Percentiles rank a stretch among this genome's conserved stretches.
Evolutionary conservation across 345 rosid genomes (phyloP).

Genomic region (Chamaenerion angustifolium): DNA sequence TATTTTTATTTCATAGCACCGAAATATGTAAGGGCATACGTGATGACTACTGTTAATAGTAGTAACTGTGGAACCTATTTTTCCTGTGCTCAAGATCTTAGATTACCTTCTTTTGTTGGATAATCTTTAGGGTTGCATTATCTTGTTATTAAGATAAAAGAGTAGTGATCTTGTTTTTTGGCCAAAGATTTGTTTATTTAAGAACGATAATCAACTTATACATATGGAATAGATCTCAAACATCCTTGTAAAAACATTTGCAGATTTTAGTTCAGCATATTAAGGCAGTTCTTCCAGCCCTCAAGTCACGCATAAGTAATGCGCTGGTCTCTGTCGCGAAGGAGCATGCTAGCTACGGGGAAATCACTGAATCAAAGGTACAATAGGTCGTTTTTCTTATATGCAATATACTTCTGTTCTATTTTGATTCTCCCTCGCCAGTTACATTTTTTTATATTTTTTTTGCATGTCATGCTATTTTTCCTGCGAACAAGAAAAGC

Average conservation of each 20-base stretch:
- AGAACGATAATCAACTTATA: not conserved
- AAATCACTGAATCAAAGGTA: conserved; percentile 83
- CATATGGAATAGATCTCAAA: not conserved
- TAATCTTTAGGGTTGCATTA: too few relatives aligned
- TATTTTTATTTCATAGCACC: too few relatives aligned
- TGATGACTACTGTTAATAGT: too few relatives aligned
- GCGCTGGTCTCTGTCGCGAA: conserved; percentile 66
- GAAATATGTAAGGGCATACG: too few relatives aligned
- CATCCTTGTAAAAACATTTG: conserved; percentile 2
- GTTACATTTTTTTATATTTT: not conserved
- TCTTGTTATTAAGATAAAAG: too few relatives aligned
- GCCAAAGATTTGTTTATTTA: not conserved
- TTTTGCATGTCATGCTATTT: not conserved
- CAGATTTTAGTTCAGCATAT: conserved; percentile 91
- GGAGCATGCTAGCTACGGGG: conserved; percentile 89
- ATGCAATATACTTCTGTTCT: not conserved
- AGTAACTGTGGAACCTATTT: too few relatives aligned
- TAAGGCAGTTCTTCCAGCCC: conserved; percentile 61
- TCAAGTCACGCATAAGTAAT: conserved; percentile 65
- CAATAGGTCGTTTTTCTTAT: conserved; percentile 4
- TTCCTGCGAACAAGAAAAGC: too few relatives aligned
- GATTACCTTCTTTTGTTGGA: too few relatives aligned
- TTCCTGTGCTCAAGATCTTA: too few relatives aligned
- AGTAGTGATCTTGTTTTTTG: too few relatives aligned
- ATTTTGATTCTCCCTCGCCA: not conserved